These are phyloP conservation scores for Macrophomina phaseolina DNA, from an alignment of 2,329 filamentous ascomycete species.

Conservation along the genomic window DNA sequence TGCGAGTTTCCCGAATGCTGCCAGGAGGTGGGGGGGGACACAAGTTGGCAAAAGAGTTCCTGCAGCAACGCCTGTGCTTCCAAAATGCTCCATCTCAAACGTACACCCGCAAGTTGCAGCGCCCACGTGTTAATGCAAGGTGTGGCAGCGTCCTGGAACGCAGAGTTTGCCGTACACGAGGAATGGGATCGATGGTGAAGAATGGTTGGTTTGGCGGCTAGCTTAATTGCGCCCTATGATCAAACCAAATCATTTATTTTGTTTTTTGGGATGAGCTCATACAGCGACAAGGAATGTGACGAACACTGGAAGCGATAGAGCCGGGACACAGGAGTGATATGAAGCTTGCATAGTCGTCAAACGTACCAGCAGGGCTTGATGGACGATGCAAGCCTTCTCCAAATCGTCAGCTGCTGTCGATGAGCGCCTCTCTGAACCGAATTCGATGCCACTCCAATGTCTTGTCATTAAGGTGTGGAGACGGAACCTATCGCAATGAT, in stretches of 20 bases:
- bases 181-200: neutral
- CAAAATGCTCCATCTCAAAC: neutral
- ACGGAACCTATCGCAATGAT: neutral
- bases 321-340: neutral
- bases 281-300: neutral
- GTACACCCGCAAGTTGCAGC: neutral
- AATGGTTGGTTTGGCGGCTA: neutral
- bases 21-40: neutral
- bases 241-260: too few relatives aligned
- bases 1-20: neutral
- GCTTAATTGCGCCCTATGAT: neutral
- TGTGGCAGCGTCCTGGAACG: neutral
- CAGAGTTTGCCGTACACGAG: neutral
- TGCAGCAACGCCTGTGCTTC: constrained; percentile 10
- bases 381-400: too few relatives aligned
- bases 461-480: neutral
- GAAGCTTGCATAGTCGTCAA: neutral
- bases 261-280: neutral
- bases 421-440: neutral
- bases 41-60: neutral
- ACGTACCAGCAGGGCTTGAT: too few relatives aligned
- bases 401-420: neutral
- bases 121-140: constrained; percentile 2
- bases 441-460: neutral
- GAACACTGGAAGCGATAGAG: neutral